Percentiles rank a stretch among this genome's conserved stretches.
phyloP scores from a whole-genome alignment of 108 stramenopile genomes.

The Stephanodiscus triporus region DNA sequence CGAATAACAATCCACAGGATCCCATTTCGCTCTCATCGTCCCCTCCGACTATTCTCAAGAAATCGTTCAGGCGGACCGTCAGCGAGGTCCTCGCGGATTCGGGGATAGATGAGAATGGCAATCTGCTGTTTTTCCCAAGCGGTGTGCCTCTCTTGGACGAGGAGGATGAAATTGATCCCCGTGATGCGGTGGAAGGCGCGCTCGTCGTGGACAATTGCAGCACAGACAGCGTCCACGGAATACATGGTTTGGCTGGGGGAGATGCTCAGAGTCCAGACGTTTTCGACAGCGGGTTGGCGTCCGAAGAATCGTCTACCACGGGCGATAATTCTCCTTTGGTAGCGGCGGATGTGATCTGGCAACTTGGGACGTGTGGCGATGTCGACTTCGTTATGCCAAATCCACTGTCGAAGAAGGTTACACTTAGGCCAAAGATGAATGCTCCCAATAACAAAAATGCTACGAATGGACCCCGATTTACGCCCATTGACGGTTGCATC shows the following conservation, averaged over 20 bases:
- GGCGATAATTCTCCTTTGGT: slow-evolving; percentile 4
- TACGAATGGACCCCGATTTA: neutral
- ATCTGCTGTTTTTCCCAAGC: slow-evolving; percentile 23
- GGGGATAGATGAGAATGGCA: slow-evolving; percentile 18
- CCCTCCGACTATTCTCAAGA: slow-evolving; percentile 22
- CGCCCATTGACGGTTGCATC: neutral
- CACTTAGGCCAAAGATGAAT: slow-evolving; percentile 25
- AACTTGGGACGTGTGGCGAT: slow-evolving; percentile 3
- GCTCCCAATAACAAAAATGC: slow-evolving; percentile 3
- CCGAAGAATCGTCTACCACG: neutral
- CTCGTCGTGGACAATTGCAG: neutral
- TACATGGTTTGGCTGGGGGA: neutral
- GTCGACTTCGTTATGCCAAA: slow-evolving; percentile 1
- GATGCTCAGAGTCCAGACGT: neutral
- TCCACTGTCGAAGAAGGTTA: slow-evolving; percentile 10
- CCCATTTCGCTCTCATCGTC: slow-evolving; percentile 3
- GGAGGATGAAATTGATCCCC: neutral
- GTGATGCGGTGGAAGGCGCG: neutral
- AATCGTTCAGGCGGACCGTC: slow-evolving; percentile 20
- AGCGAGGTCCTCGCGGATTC: slow-evolving; percentile 21
- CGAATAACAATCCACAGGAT: neutral
- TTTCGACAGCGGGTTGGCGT: neutral
- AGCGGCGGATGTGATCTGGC: slow-evolving; percentile 16
- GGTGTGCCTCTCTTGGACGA: slow-evolving; percentile 22
- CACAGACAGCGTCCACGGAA: neutral